A percentile compares a stretch with the other conserved stretches of the same genome.
phyloP scores from a whole-genome alignment of 106 monocot species.

The Acorus gramineus region DNA sequence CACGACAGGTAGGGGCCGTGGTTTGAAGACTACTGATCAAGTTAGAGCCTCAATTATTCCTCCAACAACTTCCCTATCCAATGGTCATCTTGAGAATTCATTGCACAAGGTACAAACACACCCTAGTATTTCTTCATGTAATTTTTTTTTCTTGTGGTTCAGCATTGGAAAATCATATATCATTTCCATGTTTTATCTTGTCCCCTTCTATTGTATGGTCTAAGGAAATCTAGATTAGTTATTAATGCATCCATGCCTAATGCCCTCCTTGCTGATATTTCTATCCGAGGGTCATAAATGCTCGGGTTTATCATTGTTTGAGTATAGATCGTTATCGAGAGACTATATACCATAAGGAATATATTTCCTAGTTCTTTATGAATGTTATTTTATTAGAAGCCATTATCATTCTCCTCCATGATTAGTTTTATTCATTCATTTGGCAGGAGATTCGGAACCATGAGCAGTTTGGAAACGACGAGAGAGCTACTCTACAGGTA shows the following conservation, averaged over 20 bases:
- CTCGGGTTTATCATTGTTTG: no score
- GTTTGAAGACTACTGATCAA: conserved; percentile 63
- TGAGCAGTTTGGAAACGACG: conserved; percentile 9
- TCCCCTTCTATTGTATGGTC: no score
- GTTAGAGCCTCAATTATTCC: conserved; percentile 12
- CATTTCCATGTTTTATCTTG: neutral
- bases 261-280: no score
- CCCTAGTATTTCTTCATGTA: conserved; percentile 10
- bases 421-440: neutral
- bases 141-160: conserved; percentile 1
- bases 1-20: conserved; percentile 48
- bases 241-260: no score
- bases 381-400: no score
- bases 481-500: conserved; percentile 20
- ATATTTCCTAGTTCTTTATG: no score
- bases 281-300: no score
- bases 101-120: conserved; percentile 35
- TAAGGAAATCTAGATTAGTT: no score
- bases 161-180: conserved; percentile 21
- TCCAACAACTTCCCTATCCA: conserved; percentile 17
- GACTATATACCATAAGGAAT: no score
- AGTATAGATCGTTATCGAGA: no score
- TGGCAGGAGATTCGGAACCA: conserved; percentile 5
- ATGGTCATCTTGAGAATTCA: conserved; percentile 67
- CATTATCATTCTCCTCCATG: neutral